Evolutionary conservation across 2,329 filamentous ascomycete species (phyloP), one percentile per base, ranked within the genome.

Genomic region (Leptographium radiaticola): DNA sequence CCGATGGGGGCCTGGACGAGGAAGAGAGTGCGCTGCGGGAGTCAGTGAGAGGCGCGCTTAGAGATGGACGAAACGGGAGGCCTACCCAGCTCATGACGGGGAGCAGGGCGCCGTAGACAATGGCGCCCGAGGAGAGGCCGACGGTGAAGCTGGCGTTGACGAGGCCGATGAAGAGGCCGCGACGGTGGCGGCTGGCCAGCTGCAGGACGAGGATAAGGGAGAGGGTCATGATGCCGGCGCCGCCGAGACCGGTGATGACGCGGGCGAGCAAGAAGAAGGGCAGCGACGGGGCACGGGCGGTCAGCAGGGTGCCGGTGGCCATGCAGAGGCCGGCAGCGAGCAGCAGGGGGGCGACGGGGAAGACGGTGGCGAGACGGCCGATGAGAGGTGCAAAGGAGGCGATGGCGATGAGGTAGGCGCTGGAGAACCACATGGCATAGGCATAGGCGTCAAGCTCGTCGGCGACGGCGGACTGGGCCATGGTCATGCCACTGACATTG

Each of bases 401-500:
- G 76, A 75, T 73, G 60, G 71, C 65, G 57, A 79, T 75, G 49
- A 93, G 73, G 64, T 88, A 94, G 2, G 84, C 75, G 36, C 85
- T 87, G 9, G 85, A 89, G 64, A 93, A 89, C 87, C 87, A 94
- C 66, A 81, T 86, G 39, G 81, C 82, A 53, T 81, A 72, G 54
- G 83, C 80, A 62, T 88, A 89, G 1, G 86, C 80, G 66, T 87
- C 75, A 2, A 94, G 72, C 59, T 91, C 87, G 9, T 76, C 77
- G 2, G 87, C 87, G 59, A 94, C 87, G 50, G 75, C 74, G 9
- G 83, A 87, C 68, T 93, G 88, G 2, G 85, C 86, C 54, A 89
- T 90, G 7, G 86, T 87, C 64, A 94, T 83, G 60, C 88, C 82
- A 13, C 83, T 87, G 68, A 90, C 87, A 63, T 93, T 93, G 57